Evolutionary conservation across 257 asterid species (phyloP).

Genomic region (Gentiana dahurica): DNA sequence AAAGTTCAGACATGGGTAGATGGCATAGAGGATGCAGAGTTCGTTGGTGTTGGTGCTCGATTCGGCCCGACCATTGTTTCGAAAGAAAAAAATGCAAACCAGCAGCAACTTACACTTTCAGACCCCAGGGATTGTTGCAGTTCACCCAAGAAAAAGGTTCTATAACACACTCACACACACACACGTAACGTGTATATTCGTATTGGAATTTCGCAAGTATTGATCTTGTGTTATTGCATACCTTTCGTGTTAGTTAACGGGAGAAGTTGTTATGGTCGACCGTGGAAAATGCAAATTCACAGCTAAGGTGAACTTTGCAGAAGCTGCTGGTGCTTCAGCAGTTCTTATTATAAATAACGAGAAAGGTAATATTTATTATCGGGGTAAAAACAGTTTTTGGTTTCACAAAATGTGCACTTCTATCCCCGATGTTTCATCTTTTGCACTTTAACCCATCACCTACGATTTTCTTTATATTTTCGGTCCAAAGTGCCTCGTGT

Average conservation of each 20-base stretch:
- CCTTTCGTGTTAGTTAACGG: slow-evolving; percentile 41
- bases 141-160: slow-evolving; percentile 50
- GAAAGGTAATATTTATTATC: slow-evolving; percentile 39
- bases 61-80: slow-evolving; percentile 75
- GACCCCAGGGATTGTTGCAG: slow-evolving; percentile 76
- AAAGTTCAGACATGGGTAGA: slow-evolving; percentile 91
- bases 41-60: slow-evolving; percentile 94
- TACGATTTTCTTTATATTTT: too few species aligned
- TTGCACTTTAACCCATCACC: too few species aligned
- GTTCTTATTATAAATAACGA: slow-evolving; percentile 73
- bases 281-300: slow-evolving; percentile 87
- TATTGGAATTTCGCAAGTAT: too few species aligned
- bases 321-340: slow-evolving; percentile 94
- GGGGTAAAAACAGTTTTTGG: too few species aligned
- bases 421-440: too few species aligned
- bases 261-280: slow-evolving; percentile 74
- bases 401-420: too few species aligned
- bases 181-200: too few species aligned
- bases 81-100: slow-evolving; percentile 80
- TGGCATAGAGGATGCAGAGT: slow-evolving; percentile 60
- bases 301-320: slow-evolving; percentile 64
- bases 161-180: slow-evolving; percentile 2
- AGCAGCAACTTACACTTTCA: slow-evolving; percentile 41
- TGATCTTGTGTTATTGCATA: not conserved
- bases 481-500: too few species aligned